A percentile compares a stretch with the other conserved stretches of the same genome.
Evolutionary conservation across 2,329 filamentous ascomycete genomes (phyloP).

Genomic region (Aspergillus floridensis): DNA sequence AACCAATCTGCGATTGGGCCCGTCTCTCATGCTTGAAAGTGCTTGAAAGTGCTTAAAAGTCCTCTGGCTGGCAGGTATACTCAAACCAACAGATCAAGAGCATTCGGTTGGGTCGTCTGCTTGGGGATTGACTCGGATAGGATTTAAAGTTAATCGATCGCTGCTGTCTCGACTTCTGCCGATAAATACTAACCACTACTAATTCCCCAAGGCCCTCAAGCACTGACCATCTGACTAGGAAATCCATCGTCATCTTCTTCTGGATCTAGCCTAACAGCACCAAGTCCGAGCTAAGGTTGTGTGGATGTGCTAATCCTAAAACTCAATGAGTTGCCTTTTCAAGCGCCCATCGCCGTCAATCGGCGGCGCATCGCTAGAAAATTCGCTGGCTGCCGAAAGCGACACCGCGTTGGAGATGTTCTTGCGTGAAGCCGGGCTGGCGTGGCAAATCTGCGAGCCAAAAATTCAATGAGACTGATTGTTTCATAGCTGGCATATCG

Average conservation of each 20-base stretch:
- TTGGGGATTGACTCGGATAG: slow-evolving; percentile 7
- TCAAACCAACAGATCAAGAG: background rate
- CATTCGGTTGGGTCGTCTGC: too few relatives aligned
- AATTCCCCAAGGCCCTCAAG: background rate
- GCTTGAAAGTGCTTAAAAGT: background rate
- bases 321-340: slow-evolving; percentile 1
- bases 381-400: background rate
- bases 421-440: slow-evolving; percentile 20
- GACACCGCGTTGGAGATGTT: slow-evolving; percentile 8
- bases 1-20: background rate
- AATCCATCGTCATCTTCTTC: background rate
- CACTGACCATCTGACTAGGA: slow-evolving; percentile 2
- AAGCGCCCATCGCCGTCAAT: slow-evolving; percentile 8
- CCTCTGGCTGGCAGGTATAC: background rate
- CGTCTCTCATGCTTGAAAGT: background rate
- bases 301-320: background rate
- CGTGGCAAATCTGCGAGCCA: slow-evolving; percentile 22
- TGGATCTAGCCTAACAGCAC: background rate
- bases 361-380: slow-evolving; percentile 2
- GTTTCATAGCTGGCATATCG: slow-evolving; percentile 12
- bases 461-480: slow-evolving; percentile 10
- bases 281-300: background rate
- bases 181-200: background rate
- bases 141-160: slow-evolving; percentile 16
- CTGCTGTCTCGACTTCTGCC: slow-evolving; percentile 5